These are phyloP conservation scores for Plasmodium gonderi DNA, from an alignment of 169 alveolate genomes.

Conservation along the genomic window DNA sequence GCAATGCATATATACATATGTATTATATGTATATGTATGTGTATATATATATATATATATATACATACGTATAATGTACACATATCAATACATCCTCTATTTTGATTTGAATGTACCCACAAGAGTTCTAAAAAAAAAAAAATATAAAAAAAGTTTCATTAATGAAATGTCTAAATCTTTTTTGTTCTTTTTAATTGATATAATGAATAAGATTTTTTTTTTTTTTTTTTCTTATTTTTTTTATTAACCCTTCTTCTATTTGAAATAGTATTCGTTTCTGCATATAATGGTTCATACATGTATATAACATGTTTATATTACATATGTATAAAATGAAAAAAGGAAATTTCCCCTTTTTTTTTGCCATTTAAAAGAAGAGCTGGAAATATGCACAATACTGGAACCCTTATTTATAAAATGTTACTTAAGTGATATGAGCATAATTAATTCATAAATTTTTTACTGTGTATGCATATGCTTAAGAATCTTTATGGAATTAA, in stretches of 20 bases:
- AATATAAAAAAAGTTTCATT: neutral
- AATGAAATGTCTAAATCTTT: conserved; percentile 62
- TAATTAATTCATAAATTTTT: neutral
- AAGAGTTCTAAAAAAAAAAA: conserved; percentile 3
- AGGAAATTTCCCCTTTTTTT: neutral
- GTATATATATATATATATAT: neutral
- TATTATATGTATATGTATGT: neutral
- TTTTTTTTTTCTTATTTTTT: neutral
- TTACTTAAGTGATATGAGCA: neutral
- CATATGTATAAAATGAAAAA: neutral
- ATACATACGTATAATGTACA: conserved; percentile 11
- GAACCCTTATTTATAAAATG: neutral
- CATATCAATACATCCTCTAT: conserved; percentile 10
- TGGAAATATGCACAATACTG: neutral
- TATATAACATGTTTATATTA: conserved; percentile 3
- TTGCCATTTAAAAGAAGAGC: neutral
- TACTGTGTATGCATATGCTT: neutral
- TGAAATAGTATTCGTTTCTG: neutral
- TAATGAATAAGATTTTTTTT: conserved; percentile 8
- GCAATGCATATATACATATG: neutral
- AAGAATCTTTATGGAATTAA: neutral
- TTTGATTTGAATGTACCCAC: conserved; percentile 9
- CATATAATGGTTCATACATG: neutral
- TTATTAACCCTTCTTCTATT: neutral
- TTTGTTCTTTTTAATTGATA: conserved; percentile 34